Evolutionary conservation across 441 rosid genomes (phyloP).

Genomic region (Euphorbia celastroides): DNA sequence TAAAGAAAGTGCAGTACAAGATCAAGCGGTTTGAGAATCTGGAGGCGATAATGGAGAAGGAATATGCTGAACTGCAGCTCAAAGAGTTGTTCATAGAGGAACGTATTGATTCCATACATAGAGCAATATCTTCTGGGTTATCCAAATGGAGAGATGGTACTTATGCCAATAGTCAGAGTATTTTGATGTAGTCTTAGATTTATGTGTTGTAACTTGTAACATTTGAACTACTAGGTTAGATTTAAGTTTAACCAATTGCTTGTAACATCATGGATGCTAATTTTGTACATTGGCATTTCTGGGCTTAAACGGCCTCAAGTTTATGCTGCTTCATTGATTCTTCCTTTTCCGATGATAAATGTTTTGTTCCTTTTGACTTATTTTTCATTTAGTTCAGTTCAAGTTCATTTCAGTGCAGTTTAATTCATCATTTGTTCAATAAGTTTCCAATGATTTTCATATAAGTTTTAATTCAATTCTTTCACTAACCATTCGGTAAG

Average conservation of each 20-base stretch:
- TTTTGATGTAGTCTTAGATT: slow-evolving; percentile 14
- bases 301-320: too few relatives aligned
- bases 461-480: too few relatives aligned
- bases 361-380: too few relatives aligned
- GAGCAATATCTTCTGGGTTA: slow-evolving; percentile 41
- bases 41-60: slow-evolving; percentile 74
- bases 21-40: slow-evolving; percentile 55
- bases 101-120: slow-evolving; percentile 47
- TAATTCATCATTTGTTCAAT: too few relatives aligned
- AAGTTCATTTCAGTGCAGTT: too few relatives aligned
- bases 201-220: neutral
- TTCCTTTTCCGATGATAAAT: too few relatives aligned
- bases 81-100: slow-evolving; percentile 50
- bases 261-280: neutral
- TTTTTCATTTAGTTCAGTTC: too few relatives aligned
- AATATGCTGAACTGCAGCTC: slow-evolving; percentile 43
- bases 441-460: too few relatives aligned
- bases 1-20: slow-evolving; percentile 67
- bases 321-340: too few relatives aligned
- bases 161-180: slow-evolving; percentile 27
- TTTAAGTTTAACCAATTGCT: slow-evolving; percentile 6
- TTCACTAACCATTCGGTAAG: too few relatives aligned
- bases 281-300: too few relatives aligned
- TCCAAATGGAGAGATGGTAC: slow-evolving; percentile 55
- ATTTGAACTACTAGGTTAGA: neutral